A percentile compares a stretch with the other conserved stretches of the same genome.
phyloP scores from a whole-genome alignment of 352 stramenopile species.

The Pythium rishiriense region DNA sequence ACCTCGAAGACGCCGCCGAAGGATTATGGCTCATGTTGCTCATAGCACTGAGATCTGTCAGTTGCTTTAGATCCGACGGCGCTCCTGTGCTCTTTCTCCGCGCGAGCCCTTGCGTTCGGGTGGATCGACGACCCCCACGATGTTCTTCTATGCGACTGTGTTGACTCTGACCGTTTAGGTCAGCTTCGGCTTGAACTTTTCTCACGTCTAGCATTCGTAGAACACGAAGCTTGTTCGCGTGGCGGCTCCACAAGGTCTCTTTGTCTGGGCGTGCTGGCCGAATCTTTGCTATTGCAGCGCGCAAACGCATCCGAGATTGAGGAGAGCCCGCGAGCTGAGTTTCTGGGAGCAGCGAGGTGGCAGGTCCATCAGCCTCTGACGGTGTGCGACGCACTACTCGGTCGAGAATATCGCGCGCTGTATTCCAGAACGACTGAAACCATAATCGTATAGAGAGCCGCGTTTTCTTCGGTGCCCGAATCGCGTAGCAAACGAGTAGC shows the following conservation, averaged over 20 bases:
- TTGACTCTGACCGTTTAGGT: not conserved
- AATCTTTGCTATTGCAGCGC: not conserved
- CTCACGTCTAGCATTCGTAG: conserved; percentile 15
- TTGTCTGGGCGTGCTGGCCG: conserved; percentile 3
- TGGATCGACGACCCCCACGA: not conserved
- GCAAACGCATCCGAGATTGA: not conserved
- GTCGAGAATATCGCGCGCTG: not conserved
- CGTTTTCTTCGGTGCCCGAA: not conserved
- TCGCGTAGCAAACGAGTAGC: not conserved
- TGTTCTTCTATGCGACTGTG: not conserved
- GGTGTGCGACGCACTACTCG: not conserved
- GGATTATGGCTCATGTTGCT: conserved; percentile 4
- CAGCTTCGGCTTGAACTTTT: conserved; percentile 6
- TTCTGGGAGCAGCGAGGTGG: not conserved
- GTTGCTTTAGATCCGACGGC: not conserved
- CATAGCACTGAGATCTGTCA: not conserved
- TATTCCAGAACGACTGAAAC: not conserved
- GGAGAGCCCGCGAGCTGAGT: not conserved
- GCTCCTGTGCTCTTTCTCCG: conserved; percentile 5
- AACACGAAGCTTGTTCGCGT: conserved; percentile 9
- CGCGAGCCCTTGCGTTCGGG: not conserved
- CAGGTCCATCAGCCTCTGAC: not conserved
- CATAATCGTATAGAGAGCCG: not conserved
- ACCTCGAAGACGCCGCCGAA: conserved; percentile 1
- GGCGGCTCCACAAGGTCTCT: conserved; percentile 15